Base-by-base conservation (phyloP, 352 stramenopile species). In the Plasmopara viticola region DNA sequence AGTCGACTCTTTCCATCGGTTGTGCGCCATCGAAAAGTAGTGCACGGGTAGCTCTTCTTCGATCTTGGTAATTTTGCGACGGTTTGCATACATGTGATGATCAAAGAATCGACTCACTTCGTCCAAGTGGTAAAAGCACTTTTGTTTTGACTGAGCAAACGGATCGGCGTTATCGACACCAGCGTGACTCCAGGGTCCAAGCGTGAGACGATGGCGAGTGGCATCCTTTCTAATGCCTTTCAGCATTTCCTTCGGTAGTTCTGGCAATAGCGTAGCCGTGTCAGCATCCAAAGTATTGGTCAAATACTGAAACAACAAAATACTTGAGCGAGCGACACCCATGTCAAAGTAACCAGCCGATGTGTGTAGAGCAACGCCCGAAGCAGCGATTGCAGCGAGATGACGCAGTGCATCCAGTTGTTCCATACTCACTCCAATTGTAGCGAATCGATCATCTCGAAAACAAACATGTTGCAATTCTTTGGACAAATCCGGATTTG, bases 51-150 rank as follows among this genome's bases (percentile, higher is more conserved):
- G 65, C 35, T 92, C 82, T 6, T 77, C 66, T 31, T 87, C 72
- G n/a, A 90, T 31, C 42, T 67, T 62, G 14, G 77, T 68, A 41
- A 84, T 62, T 48, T 68, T 61, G 37, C 72, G 67, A 46, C 79
- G 78, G 43, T 87, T 81, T 15, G 52, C 42, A 64, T 85, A 92
- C 58, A 87, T 62, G 62, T 90, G 82, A 68, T 86, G 70, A 51
- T 92, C 82, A 45, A 92, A 84, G 73, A 89, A 92, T 42, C 82
- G 78, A 43, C 73, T 87, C 59, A 92, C 84, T 61, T 92, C 78
- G 44, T 89, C 77, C 44, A 92, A 51, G 58, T 89, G 78, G 51
- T 81, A 88, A 53, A 90, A 92, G 56, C 82, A 92, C 52, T 89
- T 89, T 25, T 89, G 78, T 68, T 92, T 92, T 15, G 77, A 86